These are phyloP conservation scores for Thelephora ganbajun DNA, from an alignment of 768 basidiomycete genomes.

Conservation along the genomic window DNA sequence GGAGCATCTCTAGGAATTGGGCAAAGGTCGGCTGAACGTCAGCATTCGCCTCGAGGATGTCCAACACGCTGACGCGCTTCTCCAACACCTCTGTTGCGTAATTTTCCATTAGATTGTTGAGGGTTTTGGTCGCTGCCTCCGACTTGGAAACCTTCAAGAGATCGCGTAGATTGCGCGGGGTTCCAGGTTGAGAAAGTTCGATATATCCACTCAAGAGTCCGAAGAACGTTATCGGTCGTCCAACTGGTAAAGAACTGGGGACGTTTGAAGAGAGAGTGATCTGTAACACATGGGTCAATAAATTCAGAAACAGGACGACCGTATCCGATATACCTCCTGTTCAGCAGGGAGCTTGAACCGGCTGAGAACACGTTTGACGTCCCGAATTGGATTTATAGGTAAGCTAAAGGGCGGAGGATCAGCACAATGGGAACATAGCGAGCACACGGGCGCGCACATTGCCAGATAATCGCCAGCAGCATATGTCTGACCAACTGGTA, in stretches of 20 bases:
- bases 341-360: constrained; percentile 24
- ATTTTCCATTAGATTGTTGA: constrained; percentile 17
- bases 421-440: neutral
- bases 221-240: constrained; percentile 22
- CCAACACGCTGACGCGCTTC: constrained; percentile 26
- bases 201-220: constrained; percentile 30
- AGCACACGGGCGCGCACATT: constrained; percentile 17
- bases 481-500: constrained; percentile 24
- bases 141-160: constrained; percentile 16
- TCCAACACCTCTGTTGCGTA: constrained; percentile 22
- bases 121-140: constrained; percentile 13
- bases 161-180: constrained; percentile 24
- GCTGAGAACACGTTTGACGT: constrained; percentile 24
- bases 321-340: constrained; percentile 18
- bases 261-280: constrained; percentile 23
- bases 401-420: constrained; percentile 12
- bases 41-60: constrained; percentile 25
- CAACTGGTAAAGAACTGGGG: constrained; percentile 26
- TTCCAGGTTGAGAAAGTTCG: constrained; percentile 34
- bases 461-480: constrained; percentile 34
- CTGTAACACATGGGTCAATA: constrained; percentile 9
- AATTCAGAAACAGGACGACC: neutral
- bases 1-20: constrained; percentile 27
- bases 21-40: constrained; percentile 23
- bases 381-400: constrained; percentile 25